phyloP scores from a whole-genome alignment of 305 asterid species.

The Ajuga reptans region DNA sequence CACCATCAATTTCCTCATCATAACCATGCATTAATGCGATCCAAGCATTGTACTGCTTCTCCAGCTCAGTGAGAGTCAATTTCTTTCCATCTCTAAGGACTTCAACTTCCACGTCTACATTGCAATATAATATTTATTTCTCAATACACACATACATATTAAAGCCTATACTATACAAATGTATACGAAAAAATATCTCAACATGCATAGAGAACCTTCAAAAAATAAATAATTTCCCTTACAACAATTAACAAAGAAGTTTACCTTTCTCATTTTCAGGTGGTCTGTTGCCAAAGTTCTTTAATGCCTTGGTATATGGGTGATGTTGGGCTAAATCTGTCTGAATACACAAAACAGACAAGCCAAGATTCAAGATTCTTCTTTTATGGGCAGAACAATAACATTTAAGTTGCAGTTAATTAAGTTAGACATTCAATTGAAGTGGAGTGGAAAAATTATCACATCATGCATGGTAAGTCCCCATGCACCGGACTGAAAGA shows the following conservation, averaged over 20 bases:
- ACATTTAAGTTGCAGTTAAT: not conserved
- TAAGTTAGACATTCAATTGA: not conserved
- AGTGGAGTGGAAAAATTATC: not conserved
- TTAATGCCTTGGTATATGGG: conserved; percentile 54
- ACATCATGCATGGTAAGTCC: not conserved
- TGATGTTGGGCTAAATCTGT: conserved; percentile 62
- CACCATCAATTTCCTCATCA: conserved; percentile 50
- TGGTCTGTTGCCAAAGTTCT: conserved; percentile 47
- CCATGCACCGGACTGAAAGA: not conserved
- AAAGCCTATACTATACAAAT: not conserved
- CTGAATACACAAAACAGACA: conserved; percentile 29
- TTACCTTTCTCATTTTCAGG: conserved; percentile 42
- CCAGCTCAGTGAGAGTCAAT: conserved; percentile 40
- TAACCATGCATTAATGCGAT: conserved; percentile 53
- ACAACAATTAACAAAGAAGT: not conserved
- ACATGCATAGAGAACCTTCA: not conserved
- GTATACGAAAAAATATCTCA: not conserved
- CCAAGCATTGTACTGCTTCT: conserved; percentile 56
- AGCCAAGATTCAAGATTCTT: not conserved
- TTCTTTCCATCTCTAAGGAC: conserved; percentile 42
- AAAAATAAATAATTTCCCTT: not conserved
- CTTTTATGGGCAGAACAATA: not conserved
- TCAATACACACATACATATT: not conserved
- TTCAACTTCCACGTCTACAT: conserved; percentile 40
- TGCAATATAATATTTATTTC: not conserved